Conservation (phyloP, 148 eudicot genomes). For the Heliamphora exappendiculata region DNA sequence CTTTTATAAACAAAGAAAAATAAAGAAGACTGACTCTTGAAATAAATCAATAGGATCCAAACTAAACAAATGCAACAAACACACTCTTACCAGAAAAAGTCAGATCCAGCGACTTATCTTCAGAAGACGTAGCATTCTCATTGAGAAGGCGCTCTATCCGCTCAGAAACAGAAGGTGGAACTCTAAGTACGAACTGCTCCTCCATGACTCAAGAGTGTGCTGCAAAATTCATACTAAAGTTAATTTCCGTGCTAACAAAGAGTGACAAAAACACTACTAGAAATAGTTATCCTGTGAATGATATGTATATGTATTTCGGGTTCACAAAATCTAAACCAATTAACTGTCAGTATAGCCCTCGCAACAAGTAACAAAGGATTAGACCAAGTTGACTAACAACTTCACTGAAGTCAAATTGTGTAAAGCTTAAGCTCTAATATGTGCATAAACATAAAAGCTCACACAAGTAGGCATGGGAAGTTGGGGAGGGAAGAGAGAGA, state of each 20-base stretch:
- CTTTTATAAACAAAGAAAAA: background rate
- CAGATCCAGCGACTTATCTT: constrained; percentile 67
- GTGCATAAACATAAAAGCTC: no score
- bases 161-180: constrained; percentile 86
- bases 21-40: background rate
- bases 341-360: background rate
- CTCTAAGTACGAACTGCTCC: constrained; percentile 86
- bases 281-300: background rate
- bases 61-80: background rate
- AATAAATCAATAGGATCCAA: background rate
- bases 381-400: no score
- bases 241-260: background rate
- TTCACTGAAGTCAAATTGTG: no score
- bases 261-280: background rate
- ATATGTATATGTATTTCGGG: background rate
- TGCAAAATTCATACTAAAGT: background rate
- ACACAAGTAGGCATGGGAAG: no score
- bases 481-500: no score
- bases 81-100: constrained; percentile 53
- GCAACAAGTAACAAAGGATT: no score
- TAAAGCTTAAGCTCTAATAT: no score
- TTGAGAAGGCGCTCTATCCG: constrained; percentile 64
- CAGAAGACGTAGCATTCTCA: constrained; percentile 56
- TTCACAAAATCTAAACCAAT: background rate
- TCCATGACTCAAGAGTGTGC: constrained; percentile 44